Evolutionary conservation across 2,329 filamentous ascomycete species (phyloP).

Genomic region (Acephala macrosclerotiorum): DNA sequence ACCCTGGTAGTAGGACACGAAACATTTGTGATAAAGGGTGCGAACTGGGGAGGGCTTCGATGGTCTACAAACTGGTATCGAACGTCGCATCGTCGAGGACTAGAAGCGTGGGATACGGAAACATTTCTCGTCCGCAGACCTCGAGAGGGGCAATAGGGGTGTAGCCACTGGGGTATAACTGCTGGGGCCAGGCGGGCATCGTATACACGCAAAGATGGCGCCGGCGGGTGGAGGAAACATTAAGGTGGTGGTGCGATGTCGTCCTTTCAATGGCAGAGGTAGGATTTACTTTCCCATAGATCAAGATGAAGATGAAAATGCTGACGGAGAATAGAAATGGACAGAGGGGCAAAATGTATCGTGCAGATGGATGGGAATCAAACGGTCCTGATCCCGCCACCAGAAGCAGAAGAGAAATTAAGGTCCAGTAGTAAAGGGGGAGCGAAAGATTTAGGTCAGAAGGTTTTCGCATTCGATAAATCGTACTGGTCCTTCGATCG

Average conservation of each 20-base stretch:
- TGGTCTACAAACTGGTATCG: conserved; percentile 1
- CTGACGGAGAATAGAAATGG: conserved; percentile 69
- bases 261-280: conserved; percentile 97
- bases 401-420: conserved; percentile 60
- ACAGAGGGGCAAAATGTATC: conserved; percentile 93
- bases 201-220: conserved; percentile 41
- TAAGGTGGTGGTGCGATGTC: conserved; percentile 97
- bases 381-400: conserved; percentile 82
- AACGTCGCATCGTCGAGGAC: conserved; percentile 9
- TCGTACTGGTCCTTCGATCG: conserved; percentile 99
- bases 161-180: conserved; percentile 19
- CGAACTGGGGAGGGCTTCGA: conserved; percentile 7
- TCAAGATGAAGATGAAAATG: background rate
- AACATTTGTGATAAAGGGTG: conserved; percentile 3
- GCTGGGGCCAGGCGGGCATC: conserved; percentile 25
- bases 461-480: conserved; percentile 93
- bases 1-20: conserved; percentile 9
- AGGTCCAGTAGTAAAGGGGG: conserved; percentile 65
- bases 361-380: conserved; percentile 95
- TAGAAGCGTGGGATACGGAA: conserved; percentile 15
- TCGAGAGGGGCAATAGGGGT: conserved; percentile 19
- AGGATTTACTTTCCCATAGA: conserved; percentile 42
- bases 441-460: conserved; percentile 74
- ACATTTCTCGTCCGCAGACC: conserved; percentile 2
- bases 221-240: conserved; percentile 83